Evolutionary conservation across 2,329 filamentous ascomycete species (phyloP).

Genomic region (Dactylellina parvicollis): DNA sequence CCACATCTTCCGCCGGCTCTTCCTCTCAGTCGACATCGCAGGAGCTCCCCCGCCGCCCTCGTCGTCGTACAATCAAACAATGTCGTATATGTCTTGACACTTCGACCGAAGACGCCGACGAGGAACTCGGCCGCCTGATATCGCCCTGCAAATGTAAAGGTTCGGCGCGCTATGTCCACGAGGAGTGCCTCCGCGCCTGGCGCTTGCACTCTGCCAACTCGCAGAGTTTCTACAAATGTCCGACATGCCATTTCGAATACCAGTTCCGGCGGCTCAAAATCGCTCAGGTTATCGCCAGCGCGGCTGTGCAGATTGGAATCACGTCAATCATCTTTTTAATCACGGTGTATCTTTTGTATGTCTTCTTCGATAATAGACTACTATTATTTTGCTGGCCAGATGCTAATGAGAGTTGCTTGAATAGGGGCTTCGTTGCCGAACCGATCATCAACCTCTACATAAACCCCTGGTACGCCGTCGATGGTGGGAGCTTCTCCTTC

Average conservation of each 20-base stretch:
- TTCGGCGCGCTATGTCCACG: slow-evolving; percentile 91
- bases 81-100: slow-evolving; percentile 91
- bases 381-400: neutral
- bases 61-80: slow-evolving; percentile 68
- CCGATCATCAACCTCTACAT: slow-evolving; percentile 89
- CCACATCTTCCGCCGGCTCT: neutral
- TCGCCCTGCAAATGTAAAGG: slow-evolving; percentile 94
- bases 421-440: slow-evolving; percentile 90
- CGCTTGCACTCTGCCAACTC: slow-evolving; percentile 76
- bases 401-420: slow-evolving; percentile 61
- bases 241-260: slow-evolving; percentile 87
- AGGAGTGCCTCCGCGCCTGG: slow-evolving; percentile 86
- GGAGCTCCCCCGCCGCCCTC: slow-evolving; percentile 29
- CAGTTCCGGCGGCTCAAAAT: slow-evolving; percentile 75
- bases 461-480: slow-evolving; percentile 68
- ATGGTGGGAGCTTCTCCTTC: slow-evolving; percentile 51
- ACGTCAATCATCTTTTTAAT: slow-evolving; percentile 77
- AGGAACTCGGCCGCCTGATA: slow-evolving; percentile 78
- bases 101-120: slow-evolving; percentile 65
- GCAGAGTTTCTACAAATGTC: slow-evolving; percentile 85
- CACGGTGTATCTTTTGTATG: slow-evolving; percentile 68
- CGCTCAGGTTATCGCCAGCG: slow-evolving; percentile 67
- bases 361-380: neutral
- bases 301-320: slow-evolving; percentile 73
- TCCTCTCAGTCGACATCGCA: slow-evolving; percentile 10